Evolutionary conservation across 2,329 filamentous ascomycete species (phyloP), one percentile per base, ranked within the genome.

Genomic region (Fonsecaea erecta): DNA sequence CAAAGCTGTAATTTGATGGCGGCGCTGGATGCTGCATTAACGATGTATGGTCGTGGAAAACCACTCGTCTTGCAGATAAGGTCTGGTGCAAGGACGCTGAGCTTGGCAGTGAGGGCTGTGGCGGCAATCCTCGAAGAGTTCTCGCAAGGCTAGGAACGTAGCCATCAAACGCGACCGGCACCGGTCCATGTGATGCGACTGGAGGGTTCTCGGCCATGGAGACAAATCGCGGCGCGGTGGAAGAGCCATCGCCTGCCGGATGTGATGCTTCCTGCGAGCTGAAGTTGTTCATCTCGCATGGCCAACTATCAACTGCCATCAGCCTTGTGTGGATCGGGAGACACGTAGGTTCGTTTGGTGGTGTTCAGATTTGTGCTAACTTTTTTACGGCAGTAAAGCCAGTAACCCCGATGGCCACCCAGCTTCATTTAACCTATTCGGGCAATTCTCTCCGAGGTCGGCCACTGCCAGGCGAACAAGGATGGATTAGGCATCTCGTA

Each of bases 381-480:
- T 48, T 48, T 48, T 48, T 48, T 48, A 9, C 43, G 43, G 43
- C 43, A 48, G 21, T 24, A 48, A 48, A 48, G 24, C 18, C 18
- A 37, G 30, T 18, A 18, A 24, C 28, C 28, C 34, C n/a, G 46
- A 28, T 51, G 30, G 57, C 14, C 8, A 30, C 3, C 28, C n/a
- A 35, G 46, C 1, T 18, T 37, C 1, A 32, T 26, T 60, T 60
- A 21, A 32, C 57, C 43, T 16, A 8, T 35, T 60, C n/a, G 51
- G 57, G 57, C 24, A 60, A 60, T 60, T 60, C 48, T 52, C 57
- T 60, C 57, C 57, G 57, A 51, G 57, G 14, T 18, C n/a, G 6
- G 28, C 11, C 0, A 18, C n/a, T n/a, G 28, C 21, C 16, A 30
- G 6, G 37, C n/a, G 2, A 40, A 6, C 12, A 30, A 58, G 28